Percentiles rank a stretch among this genome's conserved stretches.
Conservation (phyloP, 2,329 filamentous ascomycete genomes). For the Sphaerostilbella broomeana region DNA sequence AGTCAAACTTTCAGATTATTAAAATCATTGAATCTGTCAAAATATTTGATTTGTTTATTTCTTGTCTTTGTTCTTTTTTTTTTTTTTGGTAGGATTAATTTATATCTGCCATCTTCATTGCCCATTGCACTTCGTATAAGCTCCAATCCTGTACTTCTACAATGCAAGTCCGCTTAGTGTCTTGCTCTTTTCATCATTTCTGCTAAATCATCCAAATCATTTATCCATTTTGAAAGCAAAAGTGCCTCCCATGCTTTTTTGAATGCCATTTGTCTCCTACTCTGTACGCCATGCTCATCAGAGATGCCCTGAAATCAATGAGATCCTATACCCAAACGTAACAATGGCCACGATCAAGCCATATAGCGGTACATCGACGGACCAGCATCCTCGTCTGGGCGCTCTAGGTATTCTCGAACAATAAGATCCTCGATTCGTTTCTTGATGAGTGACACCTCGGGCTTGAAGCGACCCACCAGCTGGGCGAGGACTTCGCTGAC, state of each 20-base stretch:
- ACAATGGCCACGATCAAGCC: conserved; percentile 50
- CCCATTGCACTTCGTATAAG: background rate
- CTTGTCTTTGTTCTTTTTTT: background rate
- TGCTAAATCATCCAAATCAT: background rate
- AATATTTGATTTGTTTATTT: no score
- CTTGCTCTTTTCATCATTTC: conserved; percentile 1
- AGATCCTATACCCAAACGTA: no score
- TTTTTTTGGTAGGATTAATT: background rate
- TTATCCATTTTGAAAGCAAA: background rate
- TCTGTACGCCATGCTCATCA: conserved; percentile 11
- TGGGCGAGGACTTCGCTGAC: conserved; percentile 67
- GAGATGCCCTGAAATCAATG: conserved; percentile 5
- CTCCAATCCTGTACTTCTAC: background rate
- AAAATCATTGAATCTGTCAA: no score
- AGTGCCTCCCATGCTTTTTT: conserved; percentile 6
- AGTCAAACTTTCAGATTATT: no score
- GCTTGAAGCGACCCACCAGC: conserved; percentile 62
- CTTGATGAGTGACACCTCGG: conserved; percentile 72
- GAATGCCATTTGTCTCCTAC: no score
- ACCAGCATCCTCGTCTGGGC: conserved; percentile 57
- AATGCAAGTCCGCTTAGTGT: background rate
- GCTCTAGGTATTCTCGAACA: conserved; percentile 69
- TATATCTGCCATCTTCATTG: background rate
- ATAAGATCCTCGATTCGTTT: conserved; percentile 74
- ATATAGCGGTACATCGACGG: conserved; percentile 64